These are phyloP conservation scores for Vachellia collinsii DNA, from an alignment of 306 rosid species.

Conservation along the genomic window DNA sequence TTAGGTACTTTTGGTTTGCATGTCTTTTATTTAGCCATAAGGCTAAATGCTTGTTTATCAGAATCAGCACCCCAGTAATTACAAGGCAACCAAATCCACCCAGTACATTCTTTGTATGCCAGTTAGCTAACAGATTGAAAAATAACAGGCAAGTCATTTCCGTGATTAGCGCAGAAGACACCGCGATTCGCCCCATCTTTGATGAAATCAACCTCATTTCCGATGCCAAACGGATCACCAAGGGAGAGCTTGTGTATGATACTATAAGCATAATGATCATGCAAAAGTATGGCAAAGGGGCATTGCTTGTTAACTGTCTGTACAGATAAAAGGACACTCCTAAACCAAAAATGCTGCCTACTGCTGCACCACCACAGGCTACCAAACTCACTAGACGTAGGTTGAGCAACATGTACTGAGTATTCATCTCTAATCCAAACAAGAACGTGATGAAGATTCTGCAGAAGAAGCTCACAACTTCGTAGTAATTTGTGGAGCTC, in stretches of 20 bases:
- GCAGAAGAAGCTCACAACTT: constrained; percentile 80
- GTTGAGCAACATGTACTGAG: constrained; percentile 48
- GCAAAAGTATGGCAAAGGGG: constrained; percentile 30
- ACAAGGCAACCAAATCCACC: constrained; percentile 32
- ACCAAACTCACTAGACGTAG: constrained; percentile 44
- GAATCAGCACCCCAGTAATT: background rate
- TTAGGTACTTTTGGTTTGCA: constrained; percentile 68
- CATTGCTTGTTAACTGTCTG: constrained; percentile 34
- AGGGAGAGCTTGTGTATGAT: constrained; percentile 79
- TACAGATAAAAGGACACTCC: constrained; percentile 61
- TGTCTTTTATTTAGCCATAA: constrained; percentile 66
- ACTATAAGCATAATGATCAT: constrained; percentile 53
- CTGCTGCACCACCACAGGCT: constrained; percentile 58
- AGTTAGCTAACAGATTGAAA: constrained; percentile 53
- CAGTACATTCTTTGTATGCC: background rate
- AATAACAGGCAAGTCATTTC: constrained; percentile 66
- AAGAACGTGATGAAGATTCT: constrained; percentile 85
- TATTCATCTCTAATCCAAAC: constrained; percentile 74
- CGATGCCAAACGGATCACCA: constrained; percentile 74
- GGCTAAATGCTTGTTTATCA: constrained; percentile 54
- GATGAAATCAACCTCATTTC: constrained; percentile 73
- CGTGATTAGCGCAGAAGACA: constrained; percentile 58
- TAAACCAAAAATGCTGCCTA: constrained; percentile 56
- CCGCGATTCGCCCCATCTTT: constrained; percentile 59
- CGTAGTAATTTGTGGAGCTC: constrained; percentile 74